These are phyloP conservation scores for Cardamine resedifolia DNA, from an alignment of 345 rosid genomes.

Conservation along the genomic window DNA sequence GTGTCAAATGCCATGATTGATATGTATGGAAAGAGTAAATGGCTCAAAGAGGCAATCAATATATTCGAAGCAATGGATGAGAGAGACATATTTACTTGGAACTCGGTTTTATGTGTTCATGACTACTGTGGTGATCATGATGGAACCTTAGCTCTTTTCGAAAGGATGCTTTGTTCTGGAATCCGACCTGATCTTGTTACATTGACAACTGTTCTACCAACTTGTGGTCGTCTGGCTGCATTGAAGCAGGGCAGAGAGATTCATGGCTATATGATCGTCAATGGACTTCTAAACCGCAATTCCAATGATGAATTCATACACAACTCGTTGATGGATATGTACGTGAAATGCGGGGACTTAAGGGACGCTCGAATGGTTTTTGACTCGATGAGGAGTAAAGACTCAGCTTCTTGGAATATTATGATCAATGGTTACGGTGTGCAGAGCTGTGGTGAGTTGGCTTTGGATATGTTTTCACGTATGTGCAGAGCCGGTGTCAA, in stretches of 20 bases:
- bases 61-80: constrained; percentile 50
- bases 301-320: constrained; percentile 35
- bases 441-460: constrained; percentile 53
- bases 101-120: constrained; percentile 54
- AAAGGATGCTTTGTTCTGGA: constrained; percentile 49
- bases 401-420: constrained; percentile 67
- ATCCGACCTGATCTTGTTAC: constrained; percentile 54
- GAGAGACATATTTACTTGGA: constrained; percentile 63
- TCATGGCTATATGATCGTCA: constrained; percentile 49
- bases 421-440: constrained; percentile 62
- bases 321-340: constrained; percentile 61
- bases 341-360: constrained; percentile 61
- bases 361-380: constrained; percentile 53
- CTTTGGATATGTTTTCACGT: constrained; percentile 50
- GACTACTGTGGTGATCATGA: constrained; percentile 61
- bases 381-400: constrained; percentile 43
- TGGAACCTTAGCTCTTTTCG: constrained; percentile 50
- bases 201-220: constrained; percentile 54
- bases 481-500: constrained; percentile 42
- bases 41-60: constrained; percentile 41
- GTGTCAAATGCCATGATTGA: constrained; percentile 66
- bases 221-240: constrained; percentile 62
- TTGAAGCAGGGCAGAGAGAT: constrained; percentile 53
- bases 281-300: constrained; percentile 41
- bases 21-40: constrained; percentile 67